Evolutionary conservation across 805 yeast genomes (phyloP).

Genomic region (Brettanomyces custersianus): DNA sequence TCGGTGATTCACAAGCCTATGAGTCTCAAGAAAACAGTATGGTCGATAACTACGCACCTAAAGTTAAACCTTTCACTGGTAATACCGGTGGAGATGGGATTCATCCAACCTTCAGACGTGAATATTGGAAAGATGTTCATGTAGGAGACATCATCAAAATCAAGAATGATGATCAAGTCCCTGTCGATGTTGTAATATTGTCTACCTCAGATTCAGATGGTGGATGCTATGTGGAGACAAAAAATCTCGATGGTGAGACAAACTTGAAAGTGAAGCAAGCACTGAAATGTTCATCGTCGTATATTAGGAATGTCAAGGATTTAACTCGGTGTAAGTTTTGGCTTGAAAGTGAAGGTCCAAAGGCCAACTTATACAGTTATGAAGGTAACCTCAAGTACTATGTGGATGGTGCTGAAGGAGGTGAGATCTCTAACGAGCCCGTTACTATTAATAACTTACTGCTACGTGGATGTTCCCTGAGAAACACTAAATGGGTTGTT

Average conservation of each 20-base stretch:
- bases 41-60: conserved; percentile 4
- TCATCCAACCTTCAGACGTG: conserved; percentile 27
- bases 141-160: conserved; percentile 70
- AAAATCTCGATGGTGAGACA: conserved; percentile 75
- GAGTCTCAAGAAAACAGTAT: conserved; percentile 4
- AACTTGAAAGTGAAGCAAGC: conserved; percentile 73
- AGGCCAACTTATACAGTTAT: conserved; percentile 65
- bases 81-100: conserved; percentile 10
- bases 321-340: conserved; percentile 46
- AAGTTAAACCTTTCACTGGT: conserved; percentile 23
- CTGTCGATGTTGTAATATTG: conserved; percentile 64
- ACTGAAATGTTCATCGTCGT: conserved; percentile 42
- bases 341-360: conserved; percentile 81
- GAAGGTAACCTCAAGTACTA: conserved; percentile 58
- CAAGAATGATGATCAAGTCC: conserved; percentile 64
- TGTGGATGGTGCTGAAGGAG: conserved; percentile 28
- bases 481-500: conserved; percentile 79
- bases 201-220: conserved; percentile 66
- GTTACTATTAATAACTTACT: conserved; percentile 60
- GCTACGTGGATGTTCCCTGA: conserved; percentile 65
- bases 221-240: conserved; percentile 65
- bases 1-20: conserved; percentile 12
- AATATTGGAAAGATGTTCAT: conserved; percentile 62
- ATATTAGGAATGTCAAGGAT: conserved; percentile 33
- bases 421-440: conserved; percentile 44